A percentile compares a stretch with the other conserved stretches of the same genome.
Evolutionary conservation across 495 filamentous ascomycete genomes (phyloP).

Genomic region (Friedmanniomyces simplex): DNA sequence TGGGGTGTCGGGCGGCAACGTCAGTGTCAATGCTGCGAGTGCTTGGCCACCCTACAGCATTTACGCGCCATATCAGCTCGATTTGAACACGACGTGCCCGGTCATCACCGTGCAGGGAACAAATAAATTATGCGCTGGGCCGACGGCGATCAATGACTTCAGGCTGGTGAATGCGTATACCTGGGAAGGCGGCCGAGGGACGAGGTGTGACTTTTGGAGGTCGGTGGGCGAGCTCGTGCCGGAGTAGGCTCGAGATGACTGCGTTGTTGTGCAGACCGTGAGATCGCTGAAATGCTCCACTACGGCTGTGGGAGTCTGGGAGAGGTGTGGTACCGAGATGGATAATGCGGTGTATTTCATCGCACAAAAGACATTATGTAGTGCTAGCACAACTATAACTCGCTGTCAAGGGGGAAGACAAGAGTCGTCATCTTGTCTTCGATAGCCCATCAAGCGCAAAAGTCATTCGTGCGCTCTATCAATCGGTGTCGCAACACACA

Average conservation of each 20-base stretch:
- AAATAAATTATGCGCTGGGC: neutral
- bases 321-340: too few species aligned
- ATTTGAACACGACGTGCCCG: slow-evolving; percentile 14
- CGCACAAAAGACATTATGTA: neutral
- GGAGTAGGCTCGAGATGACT: slow-evolving; percentile 18
- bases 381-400: too few species aligned
- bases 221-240: slow-evolving; percentile 18
- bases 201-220: slow-evolving; percentile 24
- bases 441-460: too few species aligned
- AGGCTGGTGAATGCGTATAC: slow-evolving; percentile 20
- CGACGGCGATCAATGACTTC: slow-evolving; percentile 7
- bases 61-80: slow-evolving; percentile 1
- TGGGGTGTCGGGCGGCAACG: slow-evolving; percentile 2
- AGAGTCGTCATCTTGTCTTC: too few species aligned
- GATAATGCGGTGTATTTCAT: neutral
- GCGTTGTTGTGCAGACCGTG: too few species aligned
- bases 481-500: too few species aligned
- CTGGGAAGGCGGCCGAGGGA: slow-evolving; percentile 22
- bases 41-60: slow-evolving; percentile 8
- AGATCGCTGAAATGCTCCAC: too few species aligned
- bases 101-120: neutral
- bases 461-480: too few species aligned
- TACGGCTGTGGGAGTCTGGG: too few species aligned
- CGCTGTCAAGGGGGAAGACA: too few species aligned
- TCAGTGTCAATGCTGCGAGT: neutral